Evolutionary conservation across 2,329 filamentous ascomycete species (phyloP), one percentile per base, ranked within the genome.

Genomic region (Fusarium musae): DNA sequence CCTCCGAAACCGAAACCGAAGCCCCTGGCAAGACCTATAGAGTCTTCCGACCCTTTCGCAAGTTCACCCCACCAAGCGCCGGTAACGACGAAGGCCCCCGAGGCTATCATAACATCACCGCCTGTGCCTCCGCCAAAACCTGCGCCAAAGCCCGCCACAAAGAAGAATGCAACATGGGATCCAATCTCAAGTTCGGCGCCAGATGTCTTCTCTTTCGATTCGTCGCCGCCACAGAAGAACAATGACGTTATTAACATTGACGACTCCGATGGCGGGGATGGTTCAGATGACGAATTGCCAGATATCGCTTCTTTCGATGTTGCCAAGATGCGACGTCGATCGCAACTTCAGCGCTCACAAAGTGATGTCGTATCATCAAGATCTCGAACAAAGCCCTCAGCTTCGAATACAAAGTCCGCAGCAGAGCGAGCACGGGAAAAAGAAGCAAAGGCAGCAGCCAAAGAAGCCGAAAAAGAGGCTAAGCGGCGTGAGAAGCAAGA

Each of bases 401-500:
- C 72, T 34, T 81, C 72, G 36, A 83, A 30, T 26, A 67, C 78
- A 70, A 83, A 79, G 59, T 80, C 78, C 0, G 65, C 79, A 9
- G 83, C 81, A 30, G 83, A 85, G 39, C 84, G 79, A 59, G 78
- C 80, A 21, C 79, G 76, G 12, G 84, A 86, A 46, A 86, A 80
- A 52, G 79, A 82, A 42, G 79, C 82, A 17, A 91, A 86, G 75
- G 82, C 83, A 4, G 82, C 84, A 4, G 85, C 85, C 5, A 87
- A 84, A 68, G 88, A 89, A 28, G 83, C 82, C 1, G 89, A 90
- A 52, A 89, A 86, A 66, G 87, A 88, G 67, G 83, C 83, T 28
- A 89, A 89, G 72, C 86, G 88, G 42, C 80, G 83, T 6, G 88
- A 91, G 64, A 90, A 87, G 54, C 86, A 91, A 61, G 82, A 85